Base-by-base conservation (phyloP, 2,329 filamentous ascomycete genomes). In the Clarireedia paspali region DNA sequence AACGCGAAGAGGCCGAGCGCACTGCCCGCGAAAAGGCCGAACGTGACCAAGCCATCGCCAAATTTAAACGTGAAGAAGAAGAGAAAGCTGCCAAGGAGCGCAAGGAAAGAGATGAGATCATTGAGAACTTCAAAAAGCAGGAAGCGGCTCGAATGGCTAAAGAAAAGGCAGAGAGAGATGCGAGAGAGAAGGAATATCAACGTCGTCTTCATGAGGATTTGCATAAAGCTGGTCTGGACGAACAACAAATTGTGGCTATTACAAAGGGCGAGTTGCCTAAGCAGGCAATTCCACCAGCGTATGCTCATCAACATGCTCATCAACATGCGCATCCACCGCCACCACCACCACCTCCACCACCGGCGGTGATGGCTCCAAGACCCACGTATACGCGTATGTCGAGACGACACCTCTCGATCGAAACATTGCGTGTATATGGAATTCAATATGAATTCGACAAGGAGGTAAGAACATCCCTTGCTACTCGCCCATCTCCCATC, bases 331-430 rank as follows among this genome's bases (percentile, higher is more conserved):
- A 68, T 69, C 38, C 44, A 34, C 12, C 10, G 5, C 40, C 42
- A 2, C 30, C 51, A 9, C 50, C 12, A 5, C 50, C 39, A 2
- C 39, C 30, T n/a, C 3, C 12, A 5, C 34, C 48, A 5, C 34
- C 20, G 3, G 23, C 45, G 3, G 17, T 30, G 4, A 36, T 55
- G 60, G 55, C 62, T 50, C 56, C 70, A 15, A 73, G 77, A 4
- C 77, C 81, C 0, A 84, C 80, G 0, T 85, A 84, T 64, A 86
- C 82, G 14, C 77, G 82, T 60, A 85, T 86, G 81, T 73, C 81
- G 1, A 76, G 82, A 24, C 74, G 75, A 54, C 78, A 86, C 65
- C 70, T 86, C 23, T 84, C 82, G 0, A 74, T 85, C 53, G 82
- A 85, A 70, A 84, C 83, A 4, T 67, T 86, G 56, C 71, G 76